Percentiles rank a stretch among this genome's conserved stretches.
Evolutionary conservation across 1,139 yeast species (phyloP).

Genomic region (Geotrichum aggregatum): DNA sequence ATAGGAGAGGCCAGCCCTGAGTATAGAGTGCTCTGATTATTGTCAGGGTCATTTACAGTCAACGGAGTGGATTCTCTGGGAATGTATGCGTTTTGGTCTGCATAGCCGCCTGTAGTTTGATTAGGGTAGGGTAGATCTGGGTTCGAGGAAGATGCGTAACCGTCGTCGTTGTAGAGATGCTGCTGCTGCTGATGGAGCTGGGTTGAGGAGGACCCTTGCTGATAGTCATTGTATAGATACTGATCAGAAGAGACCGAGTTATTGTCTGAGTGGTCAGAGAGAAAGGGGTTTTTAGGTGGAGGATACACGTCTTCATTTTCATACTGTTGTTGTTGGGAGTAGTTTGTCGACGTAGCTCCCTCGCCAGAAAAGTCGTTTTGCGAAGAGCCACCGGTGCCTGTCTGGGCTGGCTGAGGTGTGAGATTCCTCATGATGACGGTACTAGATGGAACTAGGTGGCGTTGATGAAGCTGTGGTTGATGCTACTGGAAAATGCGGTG

Average conservation of each 20-base stretch:
- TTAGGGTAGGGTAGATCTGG: constrained; percentile 8
- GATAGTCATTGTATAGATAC: constrained; percentile 7
- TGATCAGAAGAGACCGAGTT: constrained; percentile 20
- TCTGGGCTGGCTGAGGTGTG: neutral
- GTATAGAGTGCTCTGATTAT: neutral
- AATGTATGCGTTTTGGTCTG: constrained; percentile 19
- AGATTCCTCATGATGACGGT: constrained; percentile 5
- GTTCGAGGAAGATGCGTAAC: constrained; percentile 9
- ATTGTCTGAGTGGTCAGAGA: constrained; percentile 17
- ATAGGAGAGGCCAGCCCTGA: constrained; percentile 11
- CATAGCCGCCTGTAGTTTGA: constrained; percentile 2
- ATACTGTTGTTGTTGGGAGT: neutral
- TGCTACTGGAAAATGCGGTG: neutral
- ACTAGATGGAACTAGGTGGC: neutral
- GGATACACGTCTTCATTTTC: constrained; percentile 1
- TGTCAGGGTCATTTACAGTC: neutral
- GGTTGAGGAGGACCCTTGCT: neutral
- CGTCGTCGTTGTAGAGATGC: constrained; percentile 11
- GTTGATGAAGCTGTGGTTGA: neutral
- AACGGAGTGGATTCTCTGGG: constrained; percentile 16
- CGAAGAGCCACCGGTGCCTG: neutral
- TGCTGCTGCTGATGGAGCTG: constrained; percentile 1
- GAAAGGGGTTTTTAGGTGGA: constrained; percentile 11
- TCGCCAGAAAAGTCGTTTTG: constrained; percentile 1
- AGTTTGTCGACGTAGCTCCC: neutral